A percentile compares a stretch with the other conserved stretches of the same genome.
phyloP scores from a whole-genome alignment of 2,329 filamentous ascomycete species.

The Phialocephala sp. region DNA sequence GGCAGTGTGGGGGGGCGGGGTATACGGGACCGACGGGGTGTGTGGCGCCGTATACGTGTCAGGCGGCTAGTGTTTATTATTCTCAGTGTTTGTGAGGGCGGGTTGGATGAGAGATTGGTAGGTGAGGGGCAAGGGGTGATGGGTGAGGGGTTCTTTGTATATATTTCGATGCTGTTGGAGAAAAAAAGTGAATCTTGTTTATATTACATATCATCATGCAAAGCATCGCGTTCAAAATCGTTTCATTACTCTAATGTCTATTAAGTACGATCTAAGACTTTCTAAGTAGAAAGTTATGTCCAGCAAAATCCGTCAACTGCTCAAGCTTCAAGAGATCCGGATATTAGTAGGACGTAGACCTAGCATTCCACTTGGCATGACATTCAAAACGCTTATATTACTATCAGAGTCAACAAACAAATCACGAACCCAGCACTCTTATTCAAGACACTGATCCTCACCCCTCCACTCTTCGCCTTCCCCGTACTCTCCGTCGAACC shows the following conservation, averaged over 20 bases:
- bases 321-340: too few relatives aligned
- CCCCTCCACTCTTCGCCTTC: conserved; percentile 2
- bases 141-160: conserved; percentile 1
- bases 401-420: background rate
- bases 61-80: conserved; percentile 21
- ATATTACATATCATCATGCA: background rate
- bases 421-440: too few relatives aligned
- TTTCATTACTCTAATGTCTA: too few relatives aligned
- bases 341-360: too few relatives aligned
- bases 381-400: background rate
- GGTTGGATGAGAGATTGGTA: background rate
- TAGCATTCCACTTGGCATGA: too few relatives aligned
- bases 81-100: conserved; percentile 26
- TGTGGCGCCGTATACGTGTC: conserved; percentile 20
- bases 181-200: background rate
- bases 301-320: too few relatives aligned
- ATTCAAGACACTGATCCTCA: background rate
- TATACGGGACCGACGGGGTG: conserved; percentile 23
- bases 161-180: background rate
- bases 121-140: too few relatives aligned
- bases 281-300: too few relatives aligned
- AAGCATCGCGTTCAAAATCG: too few relatives aligned
- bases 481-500: background rate
- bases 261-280: too few relatives aligned
- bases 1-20: conserved; percentile 26